Base-by-base conservation (phyloP, 345 rosid species). In the Populus euphratica region DNA sequence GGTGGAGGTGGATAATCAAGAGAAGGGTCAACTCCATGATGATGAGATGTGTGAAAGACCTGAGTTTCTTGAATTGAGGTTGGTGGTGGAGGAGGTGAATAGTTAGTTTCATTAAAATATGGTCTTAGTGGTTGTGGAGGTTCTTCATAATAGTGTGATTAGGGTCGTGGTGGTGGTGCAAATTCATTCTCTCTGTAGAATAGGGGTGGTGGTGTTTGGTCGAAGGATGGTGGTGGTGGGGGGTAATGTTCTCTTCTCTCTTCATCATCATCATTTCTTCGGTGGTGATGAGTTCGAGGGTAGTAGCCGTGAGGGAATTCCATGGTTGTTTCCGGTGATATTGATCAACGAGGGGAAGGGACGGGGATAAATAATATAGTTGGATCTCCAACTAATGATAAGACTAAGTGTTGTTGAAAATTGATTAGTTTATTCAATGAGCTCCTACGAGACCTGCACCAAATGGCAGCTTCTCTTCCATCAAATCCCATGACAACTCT, bases 281-380 rank as follows among this genome's bases (percentile, higher is more conserved):
- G 73, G 77, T 75, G 88, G 75, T 78, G 82, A 64, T 68, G 82
- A 33, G 76, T 70, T 77, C 78, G 87, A 59, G 75, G 31, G 73
- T 50, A 76, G 76, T 78, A 89, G 36, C 88, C 87, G n/a, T 6
- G 74, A 10, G 90, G 89, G 77, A 71, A 79, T 1, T 91, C 97
- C 97, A 90, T 93, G 73, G 20, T 10, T 25, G 38, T 52, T 14
- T 27, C 33, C 17, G 25, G 41, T 7, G 54, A 54, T 41, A 20
- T 25, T n/a, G 17, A 13, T 14, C 10, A 4, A 52, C 23, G 54
- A 8, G 6, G 6, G 17, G 41, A 18, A 4, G 17, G 27, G 21
- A 2, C 18, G 3, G 39, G 50, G 5, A 33, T 33, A 33, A 33
- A 33, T 33, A 33, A 33, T 33, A 33, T 5, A 33, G 36, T 33